Evolutionary conservation across 306 rosid genomes (phyloP), one percentile per base, ranked within the genome.

Genomic region (Vicia sativa): DNA sequence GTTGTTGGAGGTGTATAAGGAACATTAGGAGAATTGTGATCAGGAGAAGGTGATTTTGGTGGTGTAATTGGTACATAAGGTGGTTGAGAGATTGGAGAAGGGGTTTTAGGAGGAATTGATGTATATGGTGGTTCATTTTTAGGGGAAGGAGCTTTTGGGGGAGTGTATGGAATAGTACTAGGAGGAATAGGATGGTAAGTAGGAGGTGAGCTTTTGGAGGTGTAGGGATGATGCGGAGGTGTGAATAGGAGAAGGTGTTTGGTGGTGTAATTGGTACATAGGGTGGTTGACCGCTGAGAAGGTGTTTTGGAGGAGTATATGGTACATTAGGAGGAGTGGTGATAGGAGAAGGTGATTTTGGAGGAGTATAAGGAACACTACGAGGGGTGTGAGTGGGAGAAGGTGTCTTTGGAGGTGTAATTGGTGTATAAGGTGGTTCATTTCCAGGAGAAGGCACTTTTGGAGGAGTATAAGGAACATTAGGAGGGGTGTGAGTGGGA

Each of bases 81-180:
- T 21, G 58, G 58, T 19, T 50, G 57, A 50, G 63, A 39, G 9
- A 19, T 7, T 2, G 74, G 66, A 0, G 78, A 65, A 44, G 78
- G 72, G 0, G 39, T 6, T 43, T 53, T 53, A 0, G 79, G 74
- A 26, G 74, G 70, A 0, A 0, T 28, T 12, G 75, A 70, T n/a
- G 41, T 43, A 25, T 58, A 9, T 0, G 71, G 71, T 1, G 59
- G 59, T 34, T 34, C 11, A 19, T 39, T 19, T 3, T 1, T 5
- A 12, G 79, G 79, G 1, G 80, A 43, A 9, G 75, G 80, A 1
- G 74, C 2, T 29, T 68, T 3, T 8, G 79, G 74, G 2, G 79
- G 70, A 11, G 69, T 61, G 11, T 31, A 31, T 3, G 65, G 46
- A 6, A 10, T 14, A 14, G 3, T 11, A 28, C 21, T 45, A 45